Conservation (phyloP, 2,329 filamentous ascomycete species). For the Ophiostoma triangulosporum region DNA sequence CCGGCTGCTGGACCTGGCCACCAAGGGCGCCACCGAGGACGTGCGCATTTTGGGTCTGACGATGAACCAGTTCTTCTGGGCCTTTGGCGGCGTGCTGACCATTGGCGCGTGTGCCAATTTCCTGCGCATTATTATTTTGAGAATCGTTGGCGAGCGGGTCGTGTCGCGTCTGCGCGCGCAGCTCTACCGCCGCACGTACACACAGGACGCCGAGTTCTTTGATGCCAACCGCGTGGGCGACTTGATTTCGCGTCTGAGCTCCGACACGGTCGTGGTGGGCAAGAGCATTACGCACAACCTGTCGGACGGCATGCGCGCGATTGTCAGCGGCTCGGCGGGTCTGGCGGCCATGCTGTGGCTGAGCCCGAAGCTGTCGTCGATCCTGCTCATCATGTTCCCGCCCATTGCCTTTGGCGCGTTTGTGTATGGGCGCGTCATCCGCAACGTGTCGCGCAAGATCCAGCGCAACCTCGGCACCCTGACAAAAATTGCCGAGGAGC, state of each 20-base stretch:
- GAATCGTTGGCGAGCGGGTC: conserved; percentile 89
- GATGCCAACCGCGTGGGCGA: conserved; percentile 96
- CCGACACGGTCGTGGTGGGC: conserved; percentile 93
- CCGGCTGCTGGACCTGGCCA: conserved; percentile 85
- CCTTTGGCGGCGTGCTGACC: conserved; percentile 61
- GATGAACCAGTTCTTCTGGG: conserved; percentile 76
- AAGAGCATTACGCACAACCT: conserved; percentile 98
- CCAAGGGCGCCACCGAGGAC: conserved; percentile 53
- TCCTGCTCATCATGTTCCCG: conserved; percentile 76
- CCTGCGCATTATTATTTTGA: conserved; percentile 79
- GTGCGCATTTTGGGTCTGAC: conserved; percentile 69
- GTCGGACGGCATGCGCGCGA: conserved; percentile 81
- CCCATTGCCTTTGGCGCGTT: conserved; percentile 84
- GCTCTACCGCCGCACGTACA: conserved; percentile 80
- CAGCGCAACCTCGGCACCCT: conserved; percentile 86
- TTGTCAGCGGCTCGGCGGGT: conserved; percentile 82
- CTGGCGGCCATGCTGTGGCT: conserved; percentile 94
- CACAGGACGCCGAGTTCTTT: conserved; percentile 98
- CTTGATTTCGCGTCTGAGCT: conserved; percentile 85
- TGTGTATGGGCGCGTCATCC: conserved; percentile 78
- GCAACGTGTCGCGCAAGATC: conserved; percentile 81
- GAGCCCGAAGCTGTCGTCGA: conserved; percentile 76
- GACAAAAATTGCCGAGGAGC: conserved; percentile 95
- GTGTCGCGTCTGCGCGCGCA: conserved; percentile 80
- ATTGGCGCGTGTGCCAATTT: conserved; percentile 86